Evolutionary conservation across 805 yeast genomes (phyloP).

Genomic region (Isabelozyma heimii): DNA sequence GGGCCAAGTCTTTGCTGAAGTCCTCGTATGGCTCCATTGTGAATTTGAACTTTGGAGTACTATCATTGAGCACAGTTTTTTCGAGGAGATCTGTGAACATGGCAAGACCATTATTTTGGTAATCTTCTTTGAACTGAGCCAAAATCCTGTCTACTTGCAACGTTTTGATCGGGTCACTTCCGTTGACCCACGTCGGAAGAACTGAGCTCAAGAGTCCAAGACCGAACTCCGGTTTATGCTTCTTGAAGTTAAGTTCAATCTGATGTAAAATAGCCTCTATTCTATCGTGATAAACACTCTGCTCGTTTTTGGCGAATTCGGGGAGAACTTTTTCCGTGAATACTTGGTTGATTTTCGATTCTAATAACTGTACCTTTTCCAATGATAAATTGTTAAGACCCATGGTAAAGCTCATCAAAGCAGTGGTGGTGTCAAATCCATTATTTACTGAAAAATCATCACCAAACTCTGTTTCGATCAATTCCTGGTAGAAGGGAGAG

Average conservation of each 20-base stretch:
- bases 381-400: constrained; percentile 76
- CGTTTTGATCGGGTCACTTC: constrained; percentile 68
- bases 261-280: constrained; percentile 89
- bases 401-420: constrained; percentile 71
- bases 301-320: constrained; percentile 20
- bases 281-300: constrained; percentile 32
- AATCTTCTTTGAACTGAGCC: constrained; percentile 59
- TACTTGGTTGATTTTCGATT: constrained; percentile 44
- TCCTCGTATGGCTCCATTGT: constrained; percentile 68
- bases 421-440: constrained; percentile 82
- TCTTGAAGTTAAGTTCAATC: constrained; percentile 76
- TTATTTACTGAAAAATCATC: constrained; percentile 84
- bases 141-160: constrained; percentile 66
- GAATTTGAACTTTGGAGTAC: constrained; percentile 60
- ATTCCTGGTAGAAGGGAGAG: constrained; percentile 81
- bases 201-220: constrained; percentile 68
- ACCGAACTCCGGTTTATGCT: constrained; percentile 89
- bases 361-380: constrained; percentile 47
- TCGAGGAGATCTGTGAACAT: constrained; percentile 62
- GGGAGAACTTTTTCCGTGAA: constrained; percentile 40
- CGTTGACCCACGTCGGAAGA: constrained; percentile 84
- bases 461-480: constrained; percentile 82
- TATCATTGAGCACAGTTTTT: constrained; percentile 45
- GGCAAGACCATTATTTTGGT: constrained; percentile 43
- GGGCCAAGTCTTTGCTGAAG: constrained; percentile 48